Evolutionary conservation across 75 land plant genomes (phyloP).

Genomic region (Pinus taeda): DNA sequence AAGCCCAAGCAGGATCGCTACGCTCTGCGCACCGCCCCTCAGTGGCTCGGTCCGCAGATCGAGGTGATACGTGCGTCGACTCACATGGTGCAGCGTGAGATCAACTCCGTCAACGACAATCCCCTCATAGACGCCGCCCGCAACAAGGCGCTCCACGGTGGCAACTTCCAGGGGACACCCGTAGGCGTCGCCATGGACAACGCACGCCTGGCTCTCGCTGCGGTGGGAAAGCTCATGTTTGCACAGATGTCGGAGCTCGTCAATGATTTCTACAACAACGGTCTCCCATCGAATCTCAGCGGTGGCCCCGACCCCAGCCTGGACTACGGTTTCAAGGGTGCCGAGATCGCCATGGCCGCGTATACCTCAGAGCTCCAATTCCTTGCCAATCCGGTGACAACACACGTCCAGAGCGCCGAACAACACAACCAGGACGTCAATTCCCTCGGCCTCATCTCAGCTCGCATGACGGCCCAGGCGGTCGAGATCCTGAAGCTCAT

Average conservation of each 20-base stretch:
- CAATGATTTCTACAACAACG: constrained; percentile 27
- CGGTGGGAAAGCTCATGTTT: constrained; percentile 42
- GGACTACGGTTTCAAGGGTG: constrained; percentile 48
- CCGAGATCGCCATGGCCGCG: constrained; percentile 40
- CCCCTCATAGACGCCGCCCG: constrained; percentile 31
- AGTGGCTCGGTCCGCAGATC: constrained; percentile 35
- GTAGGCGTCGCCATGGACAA: constrained; percentile 42
- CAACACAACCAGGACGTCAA: constrained; percentile 42
- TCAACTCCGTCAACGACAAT: constrained; percentile 38
- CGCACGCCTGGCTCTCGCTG: constrained; percentile 33
- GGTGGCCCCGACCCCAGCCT: constrained; percentile 43
- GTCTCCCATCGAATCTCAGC: constrained; percentile 13
- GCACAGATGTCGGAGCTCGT: constrained; percentile 44
- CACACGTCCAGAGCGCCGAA: constrained; percentile 41
- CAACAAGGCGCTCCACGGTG: constrained; percentile 36
- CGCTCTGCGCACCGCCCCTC: constrained; percentile 19
- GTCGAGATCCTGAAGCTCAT: constrained; percentile 42
- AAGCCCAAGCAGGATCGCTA: constrained; percentile 80
- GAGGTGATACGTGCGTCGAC: constrained; percentile 18
- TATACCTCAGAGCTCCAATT: constrained; percentile 41
- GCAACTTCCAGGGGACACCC: constrained; percentile 49
- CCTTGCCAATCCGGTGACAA: constrained; percentile 63
- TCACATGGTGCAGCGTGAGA: constrained; percentile 27
- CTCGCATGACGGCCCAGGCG: constrained; percentile 49
- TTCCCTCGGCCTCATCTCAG: constrained; percentile 34